These are phyloP conservation scores for Daldinia grandis DNA, from an alignment of 495 filamentous ascomycete species.

Conservation along the genomic window DNA sequence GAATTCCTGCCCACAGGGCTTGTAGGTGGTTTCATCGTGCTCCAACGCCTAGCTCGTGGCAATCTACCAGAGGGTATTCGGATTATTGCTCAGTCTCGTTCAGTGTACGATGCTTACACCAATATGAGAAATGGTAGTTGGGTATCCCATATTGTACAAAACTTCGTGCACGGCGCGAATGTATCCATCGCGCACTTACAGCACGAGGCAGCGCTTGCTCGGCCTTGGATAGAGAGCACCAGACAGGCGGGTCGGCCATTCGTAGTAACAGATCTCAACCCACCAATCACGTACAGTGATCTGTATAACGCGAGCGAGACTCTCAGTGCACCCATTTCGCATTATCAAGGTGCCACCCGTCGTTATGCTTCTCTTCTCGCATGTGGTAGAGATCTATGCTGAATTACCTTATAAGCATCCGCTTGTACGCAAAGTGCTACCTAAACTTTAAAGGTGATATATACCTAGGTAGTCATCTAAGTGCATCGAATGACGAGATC, in stretches of 20 bases:
- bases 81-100: slow-evolving; percentile 41
- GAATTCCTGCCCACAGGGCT: slow-evolving; percentile 44
- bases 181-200: slow-evolving; percentile 66
- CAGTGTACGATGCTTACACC: slow-evolving; percentile 1
- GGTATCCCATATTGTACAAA: slow-evolving; percentile 60
- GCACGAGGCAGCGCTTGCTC: slow-evolving; percentile 56
- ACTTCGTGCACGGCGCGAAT: slow-evolving; percentile 66
- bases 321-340: slow-evolving; percentile 46
- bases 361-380: slow-evolving; percentile 56
- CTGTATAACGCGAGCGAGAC: slow-evolving; percentile 43
- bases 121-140: slow-evolving; percentile 50
- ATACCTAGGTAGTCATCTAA: slow-evolving; percentile 61
- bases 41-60: slow-evolving; percentile 55
- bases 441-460: slow-evolving; percentile 54
- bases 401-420: slow-evolving; percentile 53
- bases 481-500: slow-evolving; percentile 58
- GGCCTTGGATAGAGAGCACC: slow-evolving; percentile 33
- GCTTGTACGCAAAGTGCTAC: slow-evolving; percentile 55
- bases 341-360: slow-evolving; percentile 51
- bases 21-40: slow-evolving; percentile 55
- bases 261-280: slow-evolving; percentile 52
- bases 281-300: slow-evolving; percentile 50
- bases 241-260: slow-evolving; percentile 54
- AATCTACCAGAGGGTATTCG: slow-evolving; percentile 51
- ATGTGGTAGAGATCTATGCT: slow-evolving; percentile 60